A percentile compares a stretch with the other conserved stretches of the same genome.
Conservation (phyloP, 805 yeast genomes). For the Wickerhamomyces rabaulensis region DNA sequence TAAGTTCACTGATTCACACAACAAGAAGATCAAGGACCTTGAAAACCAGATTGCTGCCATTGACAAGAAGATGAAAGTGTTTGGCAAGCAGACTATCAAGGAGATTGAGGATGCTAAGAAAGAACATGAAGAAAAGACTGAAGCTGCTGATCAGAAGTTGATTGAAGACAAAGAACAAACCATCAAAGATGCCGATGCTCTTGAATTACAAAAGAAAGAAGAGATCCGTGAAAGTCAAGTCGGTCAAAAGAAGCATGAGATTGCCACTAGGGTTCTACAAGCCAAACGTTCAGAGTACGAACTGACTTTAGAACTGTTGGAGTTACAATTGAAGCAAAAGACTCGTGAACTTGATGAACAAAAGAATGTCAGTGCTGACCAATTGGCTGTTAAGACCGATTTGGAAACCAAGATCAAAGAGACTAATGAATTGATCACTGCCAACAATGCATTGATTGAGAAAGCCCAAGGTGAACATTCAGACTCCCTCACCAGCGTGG, state of each 20-base stretch:
- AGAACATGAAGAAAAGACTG: conserved; percentile 9
- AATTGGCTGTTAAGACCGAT: conserved; percentile 11
- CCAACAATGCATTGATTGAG: conserved; percentile 14
- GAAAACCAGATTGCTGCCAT: conserved; percentile 17
- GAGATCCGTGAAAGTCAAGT: conserved; percentile 17
- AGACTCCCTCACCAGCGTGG: conserved; percentile 8
- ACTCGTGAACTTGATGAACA: conserved; percentile 21
- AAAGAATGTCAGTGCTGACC: conserved; percentile 13
- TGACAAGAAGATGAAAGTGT: conserved; percentile 16
- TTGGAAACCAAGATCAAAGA: conserved; percentile 16
- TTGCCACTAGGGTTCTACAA: conserved; percentile 20
- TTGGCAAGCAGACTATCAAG: conserved; percentile 17
- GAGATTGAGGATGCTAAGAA: conserved; percentile 17
- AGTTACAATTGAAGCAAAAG: conserved; percentile 20
- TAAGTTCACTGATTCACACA: conserved; percentile 13
- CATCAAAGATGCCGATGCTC: conserved; percentile 11
- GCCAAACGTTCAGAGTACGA: conserved; percentile 24
- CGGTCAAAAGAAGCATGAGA: conserved; percentile 19
- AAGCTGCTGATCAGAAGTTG: conserved; percentile 17
- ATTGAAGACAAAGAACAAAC: conserved; percentile 14
- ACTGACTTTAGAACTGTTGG: conserved; percentile 17
- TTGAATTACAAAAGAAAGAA: conserved; percentile 12
- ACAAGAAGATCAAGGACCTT: conserved; percentile 14
- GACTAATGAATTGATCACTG: conserved; percentile 15
- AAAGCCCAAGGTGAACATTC: conserved; percentile 11